These are phyloP conservation scores for Cerioporus squamosus DNA, from an alignment of 1,284 basidiomycete genomes.

Conservation along the genomic window DNA sequence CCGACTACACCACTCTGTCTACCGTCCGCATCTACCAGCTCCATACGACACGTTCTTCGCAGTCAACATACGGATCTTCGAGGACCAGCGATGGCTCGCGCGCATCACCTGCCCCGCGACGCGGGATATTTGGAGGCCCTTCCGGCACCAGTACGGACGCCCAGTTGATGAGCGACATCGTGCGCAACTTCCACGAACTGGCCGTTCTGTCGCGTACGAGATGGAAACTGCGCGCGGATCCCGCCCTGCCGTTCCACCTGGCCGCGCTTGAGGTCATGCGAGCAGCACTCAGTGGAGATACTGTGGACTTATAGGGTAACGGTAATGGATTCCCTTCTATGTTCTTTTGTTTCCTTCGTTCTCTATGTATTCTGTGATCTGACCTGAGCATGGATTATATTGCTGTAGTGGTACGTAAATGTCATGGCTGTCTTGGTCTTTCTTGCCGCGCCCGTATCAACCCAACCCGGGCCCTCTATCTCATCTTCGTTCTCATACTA, in stretches of 20 bases:
- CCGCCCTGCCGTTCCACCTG: conserved; percentile 67
- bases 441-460: too few species aligned
- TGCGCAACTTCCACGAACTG: conserved; percentile 70
- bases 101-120: background rate
- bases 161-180: conserved; percentile 58
- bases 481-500: too few species aligned
- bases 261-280: conserved; percentile 67
- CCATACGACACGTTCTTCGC: conserved; percentile 45
- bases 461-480: too few species aligned
- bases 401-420: too few species aligned
- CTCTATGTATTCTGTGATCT: too few species aligned
- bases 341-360: too few species aligned
- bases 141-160: conserved; percentile 29
- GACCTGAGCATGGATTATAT: too few species aligned
- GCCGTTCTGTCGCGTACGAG: conserved; percentile 58
- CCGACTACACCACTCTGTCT: conserved; percentile 46
- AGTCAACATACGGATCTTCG: conserved; percentile 34
- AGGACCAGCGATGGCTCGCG: background rate
- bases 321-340: too few species aligned
- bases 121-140: too few species aligned
- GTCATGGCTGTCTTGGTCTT: too few species aligned
- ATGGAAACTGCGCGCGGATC: conserved; percentile 52
- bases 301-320: conserved; percentile 7
- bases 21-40: conserved; percentile 69
- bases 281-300: conserved; percentile 34